Conservation (phyloP, 2,329 filamentous ascomycete genomes). For the Nemania sp. region DNA sequence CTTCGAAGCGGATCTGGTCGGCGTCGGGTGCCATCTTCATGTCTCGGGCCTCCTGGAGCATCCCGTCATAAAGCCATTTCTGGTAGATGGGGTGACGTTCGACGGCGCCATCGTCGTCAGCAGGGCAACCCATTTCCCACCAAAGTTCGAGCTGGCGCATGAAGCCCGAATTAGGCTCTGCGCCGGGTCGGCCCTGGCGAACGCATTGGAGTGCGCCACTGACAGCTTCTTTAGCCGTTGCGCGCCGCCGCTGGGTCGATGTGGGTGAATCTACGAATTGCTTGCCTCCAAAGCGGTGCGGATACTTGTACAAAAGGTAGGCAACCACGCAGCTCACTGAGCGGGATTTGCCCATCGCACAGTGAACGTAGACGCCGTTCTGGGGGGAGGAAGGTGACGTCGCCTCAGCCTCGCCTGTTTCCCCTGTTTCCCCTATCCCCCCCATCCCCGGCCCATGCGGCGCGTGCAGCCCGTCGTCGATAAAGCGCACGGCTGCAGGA, state of each 20-base stretch:
- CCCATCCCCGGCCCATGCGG: too few species aligned
- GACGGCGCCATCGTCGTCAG: conserved; percentile 62
- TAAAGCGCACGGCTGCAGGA: conserved; percentile 82
- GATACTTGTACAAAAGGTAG: conserved; percentile 80
- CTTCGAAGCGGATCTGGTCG: conserved; percentile 83
- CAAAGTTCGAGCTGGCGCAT: conserved; percentile 89
- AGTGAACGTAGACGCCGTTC: conserved; percentile 69
- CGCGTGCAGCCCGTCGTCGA: conserved; percentile 76
- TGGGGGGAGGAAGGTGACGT: conserved; percentile 32
- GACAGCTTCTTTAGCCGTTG: conserved; percentile 62
- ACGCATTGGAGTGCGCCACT: conserved; percentile 75
- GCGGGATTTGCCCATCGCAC: conserved; percentile 95
- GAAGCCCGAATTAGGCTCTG: conserved; percentile 92
- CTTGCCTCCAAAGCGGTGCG: conserved; percentile 62
- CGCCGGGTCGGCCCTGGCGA: conserved; percentile 77
- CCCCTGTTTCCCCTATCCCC: too few species aligned
- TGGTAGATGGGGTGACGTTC: conserved; percentile 82
- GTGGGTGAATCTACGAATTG: conserved; percentile 59
- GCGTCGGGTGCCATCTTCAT: conserved; percentile 82
- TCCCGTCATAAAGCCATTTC: conserved; percentile 70
- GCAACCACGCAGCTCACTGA: conserved; percentile 87
- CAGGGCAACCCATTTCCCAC: conserved; percentile 86
- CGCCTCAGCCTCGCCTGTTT: background rate
- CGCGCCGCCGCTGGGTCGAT: conserved; percentile 54
- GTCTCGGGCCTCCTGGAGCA: conserved; percentile 70